These are phyloP conservation scores for Crithidia expoeki DNA, from an alignment of 208 protist genomes.

Conservation along the genomic window DNA sequence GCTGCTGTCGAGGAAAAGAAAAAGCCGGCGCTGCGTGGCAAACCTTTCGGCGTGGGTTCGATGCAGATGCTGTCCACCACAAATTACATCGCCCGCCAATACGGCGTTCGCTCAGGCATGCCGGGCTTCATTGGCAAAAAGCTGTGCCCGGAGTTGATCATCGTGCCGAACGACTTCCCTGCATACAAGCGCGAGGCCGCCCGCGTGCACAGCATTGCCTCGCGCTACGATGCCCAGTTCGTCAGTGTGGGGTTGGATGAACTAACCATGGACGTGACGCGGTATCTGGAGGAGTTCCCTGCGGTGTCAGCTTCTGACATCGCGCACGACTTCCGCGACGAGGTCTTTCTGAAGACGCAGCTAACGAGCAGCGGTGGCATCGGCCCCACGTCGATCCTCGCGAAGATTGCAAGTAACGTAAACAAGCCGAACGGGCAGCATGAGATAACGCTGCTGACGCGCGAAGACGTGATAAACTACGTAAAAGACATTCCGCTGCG, in stretches of 20 bases:
- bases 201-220: conserved; percentile 74
- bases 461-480: conserved; percentile 82
- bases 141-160: conserved; percentile 90
- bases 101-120: conserved; percentile 96
- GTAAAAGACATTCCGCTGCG: conserved; percentile 76
- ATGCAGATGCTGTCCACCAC: conserved; percentile 94
- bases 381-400: conserved; percentile 79
- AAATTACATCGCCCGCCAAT: conserved; percentile 96
- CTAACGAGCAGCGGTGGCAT: conserved; percentile 91
- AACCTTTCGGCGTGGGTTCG: conserved; percentile 95
- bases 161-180: conserved; percentile 84
- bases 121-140: conserved; percentile 93
- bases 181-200: conserved; percentile 77
- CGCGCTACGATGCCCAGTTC: conserved; percentile 89
- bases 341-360: conserved; percentile 74
- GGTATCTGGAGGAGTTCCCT: conserved; percentile 58
- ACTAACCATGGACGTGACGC: conserved; percentile 89
- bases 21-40: conserved; percentile 81
- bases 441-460: conserved; percentile 73
- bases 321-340: conserved; percentile 75
- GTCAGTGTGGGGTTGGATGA: conserved; percentile 81
- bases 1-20: conserved; percentile 92
- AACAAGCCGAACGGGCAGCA: conserved; percentile 97
- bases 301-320: conserved; percentile 66
- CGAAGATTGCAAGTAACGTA: conserved; percentile 93